These are phyloP conservation scores for Debaryomyces nepalensis DNA, from an alignment of 1,139 yeast genomes.

Conservation along the genomic window DNA sequence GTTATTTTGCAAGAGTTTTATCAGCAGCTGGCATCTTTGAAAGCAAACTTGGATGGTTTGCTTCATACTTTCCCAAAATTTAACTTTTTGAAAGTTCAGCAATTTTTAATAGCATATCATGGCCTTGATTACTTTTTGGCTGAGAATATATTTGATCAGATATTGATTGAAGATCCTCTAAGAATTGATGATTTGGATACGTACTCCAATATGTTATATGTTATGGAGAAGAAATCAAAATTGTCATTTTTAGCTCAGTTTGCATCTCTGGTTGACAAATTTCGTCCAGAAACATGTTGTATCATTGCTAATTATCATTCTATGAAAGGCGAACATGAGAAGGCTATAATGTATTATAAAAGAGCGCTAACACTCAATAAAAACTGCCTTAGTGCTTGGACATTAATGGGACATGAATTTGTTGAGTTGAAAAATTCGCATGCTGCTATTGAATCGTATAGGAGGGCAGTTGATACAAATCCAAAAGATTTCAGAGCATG, in stretches of 20 bases:
- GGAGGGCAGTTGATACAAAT: conserved; percentile 91
- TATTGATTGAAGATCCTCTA: conserved; percentile 78
- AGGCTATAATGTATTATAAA: conserved; percentile 90
- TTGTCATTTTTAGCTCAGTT: conserved; percentile 86
- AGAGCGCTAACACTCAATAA: conserved; percentile 84
- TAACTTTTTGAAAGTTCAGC: conserved; percentile 75
- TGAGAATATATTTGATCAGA: conserved; percentile 75
- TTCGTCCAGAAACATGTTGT: conserved; percentile 94
- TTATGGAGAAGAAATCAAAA: conserved; percentile 87
- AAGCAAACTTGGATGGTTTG: conserved; percentile 53
- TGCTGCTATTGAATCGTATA: conserved; percentile 94
- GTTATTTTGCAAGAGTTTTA: conserved; percentile 80
- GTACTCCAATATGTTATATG: conserved; percentile 91
- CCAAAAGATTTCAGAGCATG: conserved; percentile 93
- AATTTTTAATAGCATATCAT: conserved; percentile 80
- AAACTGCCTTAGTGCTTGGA: conserved; percentile 92
- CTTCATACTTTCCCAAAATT: conserved; percentile 67
- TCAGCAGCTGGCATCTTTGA: conserved; percentile 61
- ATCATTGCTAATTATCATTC: conserved; percentile 93
- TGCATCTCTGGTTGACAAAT: conserved; percentile 81
- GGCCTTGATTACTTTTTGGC: conserved; percentile 80
- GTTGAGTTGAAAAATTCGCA: conserved; percentile 95
- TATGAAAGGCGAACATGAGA: conserved; percentile 89
- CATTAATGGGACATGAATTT: conserved; percentile 98
- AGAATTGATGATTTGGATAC: conserved; percentile 89